These are phyloP conservation scores for Ziziphus jujuba DNA, from an alignment of 306 rosid species.

Conservation along the genomic window DNA sequence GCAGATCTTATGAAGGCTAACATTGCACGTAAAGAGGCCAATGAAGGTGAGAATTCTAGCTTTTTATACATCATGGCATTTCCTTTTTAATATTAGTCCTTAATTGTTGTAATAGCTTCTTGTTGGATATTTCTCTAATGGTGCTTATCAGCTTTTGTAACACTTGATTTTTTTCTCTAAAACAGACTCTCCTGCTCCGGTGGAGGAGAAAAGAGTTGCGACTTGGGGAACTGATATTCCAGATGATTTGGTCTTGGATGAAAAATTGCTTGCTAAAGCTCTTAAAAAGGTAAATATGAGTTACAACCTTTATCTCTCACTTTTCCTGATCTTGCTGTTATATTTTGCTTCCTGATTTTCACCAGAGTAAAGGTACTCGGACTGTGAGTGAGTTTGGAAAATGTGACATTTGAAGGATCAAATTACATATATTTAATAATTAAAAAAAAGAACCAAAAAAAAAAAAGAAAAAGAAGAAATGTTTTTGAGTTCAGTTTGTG, in stretches of 20 bases:
- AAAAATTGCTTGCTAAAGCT: constrained; percentile 49
- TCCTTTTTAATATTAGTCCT: background rate
- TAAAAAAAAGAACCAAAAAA: too few species aligned
- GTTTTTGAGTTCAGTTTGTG: too few species aligned
- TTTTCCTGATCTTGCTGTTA: background rate
- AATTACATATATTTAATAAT: too few species aligned
- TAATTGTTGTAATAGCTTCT: background rate
- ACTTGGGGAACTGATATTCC: constrained; percentile 74
- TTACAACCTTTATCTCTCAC: too few species aligned
- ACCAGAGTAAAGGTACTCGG: background rate
- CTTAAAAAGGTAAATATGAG: constrained; percentile 44
- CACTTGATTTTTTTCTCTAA: background rate
- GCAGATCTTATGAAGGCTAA: constrained; percentile 59
- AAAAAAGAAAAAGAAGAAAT: too few species aligned
- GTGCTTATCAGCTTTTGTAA: background rate
- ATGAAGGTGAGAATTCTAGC: constrained; percentile 39
- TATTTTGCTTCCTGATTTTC: background rate
- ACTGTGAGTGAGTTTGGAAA: background rate
- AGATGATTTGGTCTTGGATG: constrained; percentile 49
- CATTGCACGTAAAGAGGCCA: constrained; percentile 55
- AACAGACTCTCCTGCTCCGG: constrained; percentile 41
- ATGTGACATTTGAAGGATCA: background rate
- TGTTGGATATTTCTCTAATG: background rate
- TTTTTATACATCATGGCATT: background rate
- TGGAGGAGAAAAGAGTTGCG: constrained; percentile 53